A percentile compares a stretch with the other conserved stretches of the same genome.
Conservation (phyloP, 2,329 filamentous ascomycete genomes). For the Penicillium sp. region DNA sequence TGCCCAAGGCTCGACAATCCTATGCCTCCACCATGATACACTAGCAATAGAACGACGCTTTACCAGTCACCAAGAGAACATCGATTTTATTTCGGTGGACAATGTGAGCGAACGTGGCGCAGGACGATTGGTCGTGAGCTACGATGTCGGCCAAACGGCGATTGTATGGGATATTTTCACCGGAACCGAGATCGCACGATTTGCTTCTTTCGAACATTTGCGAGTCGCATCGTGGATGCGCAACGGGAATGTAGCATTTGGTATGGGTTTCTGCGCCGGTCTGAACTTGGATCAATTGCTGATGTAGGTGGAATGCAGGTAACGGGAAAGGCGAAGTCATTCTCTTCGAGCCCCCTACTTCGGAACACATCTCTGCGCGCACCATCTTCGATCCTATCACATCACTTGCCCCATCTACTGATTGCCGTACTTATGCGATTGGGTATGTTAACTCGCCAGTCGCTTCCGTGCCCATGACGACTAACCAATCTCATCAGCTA, state of each 20-base stretch:
- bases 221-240: constrained; percentile 91
- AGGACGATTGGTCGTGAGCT: constrained; percentile 87
- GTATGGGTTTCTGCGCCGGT: constrained; percentile 57
- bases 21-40: constrained; percentile 91
- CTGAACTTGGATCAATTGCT: constrained; percentile 13
- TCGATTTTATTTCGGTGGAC: constrained; percentile 84
- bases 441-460: constrained; percentile 63
- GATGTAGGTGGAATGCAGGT: constrained; percentile 58
- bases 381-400: constrained; percentile 96
- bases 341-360: constrained; percentile 89
- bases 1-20: constrained; percentile 76
- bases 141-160: constrained; percentile 85
- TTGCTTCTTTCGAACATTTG: constrained; percentile 86
- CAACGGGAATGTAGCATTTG: constrained; percentile 95
- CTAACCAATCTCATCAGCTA: constrained; percentile 63
- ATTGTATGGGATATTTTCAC: constrained; percentile 97
- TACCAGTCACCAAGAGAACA: constrained; percentile 78
- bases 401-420: constrained; percentile 83
- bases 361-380: constrained; percentile 86
- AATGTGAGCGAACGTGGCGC: constrained; percentile 86
- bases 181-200: constrained; percentile 87
- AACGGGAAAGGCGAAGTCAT: constrained; percentile 93
- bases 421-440: constrained; percentile 94
- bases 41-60: constrained; percentile 87
- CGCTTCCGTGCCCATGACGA: not conserved